Conservation (phyloP, 192 early-diverging fungal genomes). For the Rhizoclosmatium sp. region DNA sequence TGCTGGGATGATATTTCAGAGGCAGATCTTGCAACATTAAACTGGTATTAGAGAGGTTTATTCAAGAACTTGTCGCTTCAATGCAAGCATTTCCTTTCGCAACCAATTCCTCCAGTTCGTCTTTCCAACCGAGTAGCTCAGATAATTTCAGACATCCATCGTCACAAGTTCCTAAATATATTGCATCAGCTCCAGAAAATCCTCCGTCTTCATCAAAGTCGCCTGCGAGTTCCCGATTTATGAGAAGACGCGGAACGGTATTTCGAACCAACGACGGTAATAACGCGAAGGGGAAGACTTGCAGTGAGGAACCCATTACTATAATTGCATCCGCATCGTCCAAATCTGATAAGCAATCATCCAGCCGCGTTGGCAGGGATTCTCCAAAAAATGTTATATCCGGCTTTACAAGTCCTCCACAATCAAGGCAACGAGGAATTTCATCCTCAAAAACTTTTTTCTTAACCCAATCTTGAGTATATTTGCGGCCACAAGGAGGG, state of each 20-base stretch:
- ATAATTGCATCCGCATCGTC: conserved; percentile 82
- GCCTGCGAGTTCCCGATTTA: conserved; percentile 86
- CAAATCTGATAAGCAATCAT: conserved; percentile 7
- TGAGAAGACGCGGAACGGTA: conserved; percentile 82
- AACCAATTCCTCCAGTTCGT: conserved; percentile 36
- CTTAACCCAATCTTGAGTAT: conserved; percentile 28
- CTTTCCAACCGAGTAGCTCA: conserved; percentile 76
- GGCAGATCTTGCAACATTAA: no score
- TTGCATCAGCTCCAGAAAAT: neutral
- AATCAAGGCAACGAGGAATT: conserved; percentile 74
- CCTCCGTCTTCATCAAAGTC: conserved; percentile 66
- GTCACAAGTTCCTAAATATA: conserved; percentile 83
- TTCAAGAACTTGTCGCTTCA: neutral
- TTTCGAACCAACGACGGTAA: conserved; percentile 70
- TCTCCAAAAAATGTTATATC: conserved; percentile 98
- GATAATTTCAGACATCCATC: conserved; percentile 74
- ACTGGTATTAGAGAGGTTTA: no score
- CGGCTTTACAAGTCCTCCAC: conserved; percentile 83
- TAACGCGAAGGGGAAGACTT: conserved; percentile 88
- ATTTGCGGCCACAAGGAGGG: conserved; percentile 20
- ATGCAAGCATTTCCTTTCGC: conserved; percentile 48
- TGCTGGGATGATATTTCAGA: no score
- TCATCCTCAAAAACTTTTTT: conserved; percentile 41
- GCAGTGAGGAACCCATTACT: conserved; percentile 91
- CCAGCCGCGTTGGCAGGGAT: conserved; percentile 69